Base-by-base conservation (phyloP, 202 grass and related monocot genomes). In the Eragrostis tef region DNA sequence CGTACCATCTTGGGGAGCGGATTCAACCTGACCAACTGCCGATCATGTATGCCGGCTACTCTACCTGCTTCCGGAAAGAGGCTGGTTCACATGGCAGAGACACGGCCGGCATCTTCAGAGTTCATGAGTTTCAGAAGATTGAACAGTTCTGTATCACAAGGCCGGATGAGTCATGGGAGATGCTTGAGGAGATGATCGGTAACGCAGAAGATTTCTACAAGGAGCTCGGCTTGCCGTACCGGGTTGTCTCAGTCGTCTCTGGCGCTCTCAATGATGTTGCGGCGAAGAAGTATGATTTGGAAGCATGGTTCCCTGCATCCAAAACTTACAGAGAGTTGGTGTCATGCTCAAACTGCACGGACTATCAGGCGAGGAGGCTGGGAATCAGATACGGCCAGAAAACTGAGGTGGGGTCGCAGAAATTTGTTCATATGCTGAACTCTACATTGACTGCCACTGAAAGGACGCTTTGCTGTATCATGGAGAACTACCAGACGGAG, bases 221-320 rank as follows among this genome's bases (percentile, higher is more conserved):
- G 58, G 84, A 89, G 87, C 90, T 93, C 82, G 91, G 91, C 12
- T 61, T 98, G 57, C 96, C 96, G 19, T 95, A 93, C 83, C 96
- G 90, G 85, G 81, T 98, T 34, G 90, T 98, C n/a, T 89, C 87
- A 0, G 93, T 98, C 21, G 92, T 98, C 8, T 94, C 95, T 43
- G 92, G 95, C 62, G 95, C 95, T 39, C 73, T 93, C 52, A 98
- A 94, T 88, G 90, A 93, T 71, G 85, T 92, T 16, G 92, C 95
- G n/a, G 92, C 95, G 12, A 98, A 98, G 53, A 98, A 98, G 41
- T 98, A 94, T 51, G 95, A 98, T 83, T 81, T 98, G 15, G 92
- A 94, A 88, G 92, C 87, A 14, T 98, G 92, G 95, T 98, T 94
- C 85, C 95, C 92, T 13, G 90, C 92, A 74, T 89, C 95, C 47